phyloP scores from a whole-genome alignment of 108 stramenopile species.

The Craspedostauros australis region DNA sequence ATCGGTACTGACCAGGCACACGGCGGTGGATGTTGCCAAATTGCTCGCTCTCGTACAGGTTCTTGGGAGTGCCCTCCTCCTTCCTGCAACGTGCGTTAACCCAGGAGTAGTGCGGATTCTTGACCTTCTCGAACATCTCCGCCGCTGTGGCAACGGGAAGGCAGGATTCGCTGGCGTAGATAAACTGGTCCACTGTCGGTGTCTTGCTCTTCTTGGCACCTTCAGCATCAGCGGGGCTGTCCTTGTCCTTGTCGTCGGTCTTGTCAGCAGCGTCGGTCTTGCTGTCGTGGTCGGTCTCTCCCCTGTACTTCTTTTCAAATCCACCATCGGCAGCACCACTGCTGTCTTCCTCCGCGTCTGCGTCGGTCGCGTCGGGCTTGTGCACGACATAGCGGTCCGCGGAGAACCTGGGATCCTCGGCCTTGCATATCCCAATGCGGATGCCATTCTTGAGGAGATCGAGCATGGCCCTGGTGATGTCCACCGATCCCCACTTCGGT shows the following conservation, averaged over 20 bases:
- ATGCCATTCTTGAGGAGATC: constrained; percentile 69
- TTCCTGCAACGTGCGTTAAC: constrained; percentile 59
- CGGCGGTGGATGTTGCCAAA: constrained; percentile 60
- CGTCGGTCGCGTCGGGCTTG: background rate
- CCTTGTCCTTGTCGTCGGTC: constrained; percentile 9
- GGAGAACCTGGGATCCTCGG: constrained; percentile 34
- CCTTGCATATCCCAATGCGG: constrained; percentile 44
- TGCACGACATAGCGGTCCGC: constrained; percentile 27
- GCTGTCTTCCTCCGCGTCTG: background rate
- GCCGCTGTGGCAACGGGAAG: constrained; percentile 63
- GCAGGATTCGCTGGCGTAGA: constrained; percentile 84
- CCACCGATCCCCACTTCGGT: constrained; percentile 89
- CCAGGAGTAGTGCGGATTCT: constrained; percentile 40
- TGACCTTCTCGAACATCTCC: constrained; percentile 29
- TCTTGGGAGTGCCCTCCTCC: constrained; percentile 61
- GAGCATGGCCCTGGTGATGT: constrained; percentile 86
- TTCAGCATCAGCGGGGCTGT: constrained; percentile 17
- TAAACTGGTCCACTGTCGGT: constrained; percentile 74
- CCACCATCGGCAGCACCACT: constrained; percentile 25
- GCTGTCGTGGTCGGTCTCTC: background rate
- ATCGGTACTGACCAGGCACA: constrained; percentile 60
- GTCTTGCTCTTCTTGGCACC: background rate
- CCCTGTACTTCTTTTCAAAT: background rate
- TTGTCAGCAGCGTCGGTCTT: constrained; percentile 6
- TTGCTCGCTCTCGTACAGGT: constrained; percentile 82